A percentile compares a stretch with the other conserved stretches of the same genome.
These are phyloP conservation scores for Liquidambar formosana DNA, from an alignment of 164 flowering plant genomes.

Conservation along the genomic window DNA sequence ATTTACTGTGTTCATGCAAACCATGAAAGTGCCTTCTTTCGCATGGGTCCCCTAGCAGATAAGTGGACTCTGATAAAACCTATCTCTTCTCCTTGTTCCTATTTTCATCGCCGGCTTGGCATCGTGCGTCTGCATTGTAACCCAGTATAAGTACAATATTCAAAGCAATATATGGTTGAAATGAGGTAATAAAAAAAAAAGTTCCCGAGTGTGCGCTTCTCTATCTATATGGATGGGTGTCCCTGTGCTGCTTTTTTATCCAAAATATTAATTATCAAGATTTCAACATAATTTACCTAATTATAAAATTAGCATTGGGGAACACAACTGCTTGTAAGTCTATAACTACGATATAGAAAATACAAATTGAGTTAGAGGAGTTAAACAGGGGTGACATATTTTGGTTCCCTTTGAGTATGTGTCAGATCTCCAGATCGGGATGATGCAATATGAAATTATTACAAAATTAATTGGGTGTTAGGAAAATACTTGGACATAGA, in stretches of 20 bases:
- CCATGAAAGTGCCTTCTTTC: too few species aligned
- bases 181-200: not conserved
- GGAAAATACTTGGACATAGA: not conserved
- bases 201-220: too few species aligned
- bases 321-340: too few species aligned
- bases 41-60: not conserved
- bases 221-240: too few species aligned
- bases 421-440: not conserved
- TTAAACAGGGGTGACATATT: not conserved
- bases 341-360: too few species aligned
- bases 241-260: too few species aligned
- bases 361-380: not conserved
- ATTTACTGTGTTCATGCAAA: too few species aligned
- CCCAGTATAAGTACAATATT: not conserved
- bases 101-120: not conserved
- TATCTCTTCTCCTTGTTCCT: not conserved
- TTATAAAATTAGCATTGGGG: too few species aligned
- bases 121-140: not conserved
- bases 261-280: too few species aligned
- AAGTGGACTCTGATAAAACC: not conserved
- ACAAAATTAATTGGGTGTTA: not conserved
- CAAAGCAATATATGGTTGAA: not conserved
- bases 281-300: not conserved
- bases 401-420: not conserved
- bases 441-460: not conserved